Evolutionary conservation across 129 eudicot species (phyloP).

Genomic region (sunflower (Helianthus annuus)): DNA sequence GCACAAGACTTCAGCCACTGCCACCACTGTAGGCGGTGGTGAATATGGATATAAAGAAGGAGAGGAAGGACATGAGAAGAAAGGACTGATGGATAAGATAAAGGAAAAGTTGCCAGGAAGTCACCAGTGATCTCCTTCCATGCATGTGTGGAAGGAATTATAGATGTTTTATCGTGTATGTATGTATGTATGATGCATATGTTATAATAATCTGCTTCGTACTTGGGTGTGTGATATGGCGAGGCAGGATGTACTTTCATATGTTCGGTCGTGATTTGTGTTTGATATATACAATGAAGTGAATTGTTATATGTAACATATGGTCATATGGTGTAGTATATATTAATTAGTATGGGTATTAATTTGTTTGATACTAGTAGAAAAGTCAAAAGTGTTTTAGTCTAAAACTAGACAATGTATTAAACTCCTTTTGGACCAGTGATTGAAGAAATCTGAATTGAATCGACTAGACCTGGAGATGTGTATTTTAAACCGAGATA

Average conservation of each 20-base stretch:
- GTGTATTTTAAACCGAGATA: too few relatives aligned
- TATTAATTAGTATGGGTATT: not conserved
- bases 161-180: not conserved
- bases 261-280: conserved; percentile 12
- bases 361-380: too few relatives aligned
- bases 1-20: not conserved
- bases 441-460: too few relatives aligned
- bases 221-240: not conserved
- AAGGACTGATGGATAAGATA: conserved; percentile 62
- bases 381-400: too few relatives aligned
- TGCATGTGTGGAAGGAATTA: conserved; percentile 25
- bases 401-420: too few relatives aligned
- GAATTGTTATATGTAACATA: not conserved
- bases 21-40: conserved; percentile 30
- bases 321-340: not conserved
- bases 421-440: too few relatives aligned
- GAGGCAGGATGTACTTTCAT: conserved; percentile 7
- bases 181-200: conserved; percentile 1
- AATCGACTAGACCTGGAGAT: too few relatives aligned
- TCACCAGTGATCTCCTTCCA: conserved; percentile 19
- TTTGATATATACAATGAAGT: not conserved
- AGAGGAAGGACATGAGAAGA: conserved; percentile 59
- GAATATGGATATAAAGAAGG: conserved; percentile 40
- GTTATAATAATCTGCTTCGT: conserved; percentile 25
- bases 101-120: conserved; percentile 70